Evolutionary conservation across 1,139 yeast species (phyloP).

Genomic region (Kodamaea fungicola): DNA sequence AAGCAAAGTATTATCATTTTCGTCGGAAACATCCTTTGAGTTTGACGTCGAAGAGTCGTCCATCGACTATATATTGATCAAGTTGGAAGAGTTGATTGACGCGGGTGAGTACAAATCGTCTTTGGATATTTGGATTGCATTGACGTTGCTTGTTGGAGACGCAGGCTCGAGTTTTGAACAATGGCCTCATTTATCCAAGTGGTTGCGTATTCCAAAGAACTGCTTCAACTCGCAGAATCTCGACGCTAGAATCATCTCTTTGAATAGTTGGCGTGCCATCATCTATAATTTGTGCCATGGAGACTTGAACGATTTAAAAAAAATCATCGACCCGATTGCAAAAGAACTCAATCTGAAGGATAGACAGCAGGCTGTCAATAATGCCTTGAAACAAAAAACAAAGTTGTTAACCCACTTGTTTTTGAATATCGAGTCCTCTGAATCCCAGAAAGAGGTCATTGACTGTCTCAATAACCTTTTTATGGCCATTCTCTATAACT

Average conservation of each 20-base stretch:
- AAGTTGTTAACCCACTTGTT: slow-evolving; percentile 29
- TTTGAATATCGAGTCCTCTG: slow-evolving; percentile 20
- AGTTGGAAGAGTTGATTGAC: slow-evolving; percentile 24
- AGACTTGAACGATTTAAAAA: slow-evolving; percentile 26
- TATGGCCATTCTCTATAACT: slow-evolving; percentile 30
- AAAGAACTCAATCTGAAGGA: slow-evolving; percentile 11
- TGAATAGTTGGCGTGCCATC: slow-evolving; percentile 38
- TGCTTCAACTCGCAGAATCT: slow-evolving; percentile 27
- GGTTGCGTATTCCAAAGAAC: slow-evolving; percentile 33
- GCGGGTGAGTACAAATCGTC: slow-evolving; percentile 30
- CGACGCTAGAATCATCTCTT: slow-evolving; percentile 25
- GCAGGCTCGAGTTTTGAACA: slow-evolving; percentile 24
- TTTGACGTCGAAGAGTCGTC: slow-evolving; percentile 9
- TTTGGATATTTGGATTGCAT: slow-evolving; percentile 43
- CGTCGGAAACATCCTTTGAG: slow-evolving; percentile 11
- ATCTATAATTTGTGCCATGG: slow-evolving; percentile 33
- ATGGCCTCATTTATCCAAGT: slow-evolving; percentile 29
- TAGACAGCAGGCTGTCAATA: slow-evolving; percentile 15
- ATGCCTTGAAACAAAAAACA: slow-evolving; percentile 24
- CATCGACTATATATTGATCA: slow-evolving; percentile 23
- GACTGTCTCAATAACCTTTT: slow-evolving; percentile 30
- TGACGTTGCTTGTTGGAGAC: slow-evolving; percentile 31
- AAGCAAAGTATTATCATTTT: slow-evolving; percentile 16
- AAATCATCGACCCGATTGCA: slow-evolving; percentile 17
- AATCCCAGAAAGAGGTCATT: slow-evolving; percentile 22